Evolutionary conservation across 2,329 filamentous ascomycete species (phyloP).

Genomic region (Fusarium sp.): DNA sequence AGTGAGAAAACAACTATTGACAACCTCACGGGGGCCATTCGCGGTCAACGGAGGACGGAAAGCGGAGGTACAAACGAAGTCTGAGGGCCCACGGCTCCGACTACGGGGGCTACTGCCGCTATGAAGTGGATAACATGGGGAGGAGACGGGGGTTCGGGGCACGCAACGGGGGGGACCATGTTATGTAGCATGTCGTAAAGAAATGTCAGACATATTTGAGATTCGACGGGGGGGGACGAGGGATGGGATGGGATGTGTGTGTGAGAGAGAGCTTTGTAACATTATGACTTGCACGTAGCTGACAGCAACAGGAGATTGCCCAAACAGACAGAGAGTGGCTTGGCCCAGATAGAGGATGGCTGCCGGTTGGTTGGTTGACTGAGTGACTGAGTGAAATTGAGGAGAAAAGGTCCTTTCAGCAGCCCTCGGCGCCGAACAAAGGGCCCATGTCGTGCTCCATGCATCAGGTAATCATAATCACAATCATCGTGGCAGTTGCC

Average conservation of each 20-base stretch:
- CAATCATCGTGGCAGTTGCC: too few relatives aligned
- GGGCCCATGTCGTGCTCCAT: conserved; percentile 1
- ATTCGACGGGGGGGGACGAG: conserved; percentile 23
- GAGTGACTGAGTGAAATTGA: conserved; percentile 11
- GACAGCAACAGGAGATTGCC: conserved; percentile 2
- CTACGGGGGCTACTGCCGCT: conserved; percentile 33
- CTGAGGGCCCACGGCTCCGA: conserved; percentile 28
- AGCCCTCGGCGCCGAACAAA: not conserved
- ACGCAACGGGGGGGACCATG: too few relatives aligned
- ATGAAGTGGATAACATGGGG: conserved; percentile 25
- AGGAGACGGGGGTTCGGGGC: not conserved
- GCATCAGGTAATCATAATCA: not conserved
- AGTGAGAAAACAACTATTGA: conserved; percentile 19
- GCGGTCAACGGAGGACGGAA: conserved; percentile 24
- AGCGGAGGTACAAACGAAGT: conserved; percentile 31
- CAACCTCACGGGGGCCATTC: not conserved
- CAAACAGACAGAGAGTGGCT: not conserved
- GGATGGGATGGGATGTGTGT: conserved; percentile 10
- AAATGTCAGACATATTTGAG: conserved; percentile 37
- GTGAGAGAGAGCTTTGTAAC: not conserved
- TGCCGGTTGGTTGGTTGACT: conserved; percentile 27
- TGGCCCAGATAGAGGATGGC: conserved; percentile 9
- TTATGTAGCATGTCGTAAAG: conserved; percentile 5
- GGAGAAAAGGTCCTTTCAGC: conserved; percentile 1
- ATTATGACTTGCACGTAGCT: too few relatives aligned